phyloP scores from a whole-genome alignment of 305 asterid species.

The Plantago coronopus region DNA sequence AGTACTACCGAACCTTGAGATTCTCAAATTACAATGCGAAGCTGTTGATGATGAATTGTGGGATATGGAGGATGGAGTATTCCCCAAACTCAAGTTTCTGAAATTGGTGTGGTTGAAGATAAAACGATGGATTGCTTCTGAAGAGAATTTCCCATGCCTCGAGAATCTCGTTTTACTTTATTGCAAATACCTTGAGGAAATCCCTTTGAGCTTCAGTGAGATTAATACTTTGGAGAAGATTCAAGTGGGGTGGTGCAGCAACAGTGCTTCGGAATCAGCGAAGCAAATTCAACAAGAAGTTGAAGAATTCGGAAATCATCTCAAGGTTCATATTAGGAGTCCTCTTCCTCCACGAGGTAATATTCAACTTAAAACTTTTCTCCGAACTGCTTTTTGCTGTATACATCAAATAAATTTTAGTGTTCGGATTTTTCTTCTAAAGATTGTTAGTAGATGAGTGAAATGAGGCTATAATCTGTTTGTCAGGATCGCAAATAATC shows the following conservation, averaged over 20 bases:
- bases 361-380: no score
- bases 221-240: background rate
- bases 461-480: no score
- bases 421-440: no score
- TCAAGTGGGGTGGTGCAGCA: background rate
- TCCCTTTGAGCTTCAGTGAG: background rate
- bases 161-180: background rate
- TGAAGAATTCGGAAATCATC: background rate
- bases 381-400: no score
- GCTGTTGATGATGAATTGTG: slow-evolving; percentile 5
- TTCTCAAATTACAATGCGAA: background rate
- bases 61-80: background rate
- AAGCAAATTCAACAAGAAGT: background rate
- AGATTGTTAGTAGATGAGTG: no score
- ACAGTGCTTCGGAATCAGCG: slow-evolving; percentile 10
- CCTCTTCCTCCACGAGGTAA: background rate
- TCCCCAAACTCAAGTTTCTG: background rate
- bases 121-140: background rate
- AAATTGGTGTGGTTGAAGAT: background rate
- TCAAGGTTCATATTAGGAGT: background rate
- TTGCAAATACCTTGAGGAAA: background rate
- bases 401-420: no score
- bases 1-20: no score
- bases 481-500: no score
- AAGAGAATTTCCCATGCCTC: slow-evolving; percentile 1